Evolutionary conservation across 2,329 filamentous ascomycete species (phyloP).

Genomic region (Beauveria sp.): DNA sequence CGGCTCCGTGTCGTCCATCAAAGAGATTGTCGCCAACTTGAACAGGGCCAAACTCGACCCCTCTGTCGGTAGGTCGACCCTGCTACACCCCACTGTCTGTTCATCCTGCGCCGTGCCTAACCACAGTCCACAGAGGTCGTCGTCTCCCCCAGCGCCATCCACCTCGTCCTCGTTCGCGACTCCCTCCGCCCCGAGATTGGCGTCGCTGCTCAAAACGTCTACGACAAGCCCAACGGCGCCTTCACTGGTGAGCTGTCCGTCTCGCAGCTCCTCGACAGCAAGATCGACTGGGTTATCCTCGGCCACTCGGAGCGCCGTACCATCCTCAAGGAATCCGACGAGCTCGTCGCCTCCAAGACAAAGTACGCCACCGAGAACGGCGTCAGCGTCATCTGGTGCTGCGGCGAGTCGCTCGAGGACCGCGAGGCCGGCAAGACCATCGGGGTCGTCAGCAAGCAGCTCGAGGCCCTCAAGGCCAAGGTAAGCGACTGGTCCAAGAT

Average conservation of each 20-base stretch:
- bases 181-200: constrained; percentile 68
- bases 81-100: constrained; percentile 1
- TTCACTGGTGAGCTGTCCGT: constrained; percentile 97
- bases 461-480: constrained; percentile 71
- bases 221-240: constrained; percentile 91
- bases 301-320: constrained; percentile 94
- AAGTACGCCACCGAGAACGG: constrained; percentile 86
- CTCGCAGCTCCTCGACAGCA: constrained; percentile 80
- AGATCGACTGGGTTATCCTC: constrained; percentile 82
- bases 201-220: constrained; percentile 94
- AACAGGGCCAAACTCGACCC: constrained; percentile 77
- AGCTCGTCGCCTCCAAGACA: constrained; percentile 85
- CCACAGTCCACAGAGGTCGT: constrained; percentile 69
- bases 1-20: constrained; percentile 82
- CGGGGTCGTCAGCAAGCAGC: constrained; percentile 75
- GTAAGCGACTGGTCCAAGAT: constrained; percentile 86
- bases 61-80: constrained; percentile 54
- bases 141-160: constrained; percentile 82
- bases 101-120: constrained; percentile 11
- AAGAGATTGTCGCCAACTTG: constrained; percentile 80
- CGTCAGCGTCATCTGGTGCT: constrained; percentile 90
- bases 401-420: constrained; percentile 90
- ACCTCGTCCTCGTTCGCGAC: constrained; percentile 81
- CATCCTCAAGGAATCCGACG: constrained; percentile 78
- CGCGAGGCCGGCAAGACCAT: constrained; percentile 81